phyloP scores from a whole-genome alignment of 768 basidiomycete genomes.

The Vishniacozyma victoriae region DNA sequence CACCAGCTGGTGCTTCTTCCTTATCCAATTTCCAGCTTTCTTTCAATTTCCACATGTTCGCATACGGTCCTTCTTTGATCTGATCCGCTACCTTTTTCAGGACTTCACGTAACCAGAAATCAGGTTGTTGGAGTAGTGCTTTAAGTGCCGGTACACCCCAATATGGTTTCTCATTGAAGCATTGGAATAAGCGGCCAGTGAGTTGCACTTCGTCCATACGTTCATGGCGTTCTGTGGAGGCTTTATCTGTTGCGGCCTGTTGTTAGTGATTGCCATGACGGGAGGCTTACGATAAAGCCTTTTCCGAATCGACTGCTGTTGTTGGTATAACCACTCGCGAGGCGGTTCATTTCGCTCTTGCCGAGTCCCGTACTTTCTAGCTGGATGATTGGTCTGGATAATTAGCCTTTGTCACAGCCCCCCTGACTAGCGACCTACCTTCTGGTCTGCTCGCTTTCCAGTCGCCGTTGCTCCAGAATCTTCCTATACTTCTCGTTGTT shows the following conservation, averaged over 20 bases:
- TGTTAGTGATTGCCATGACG: no score
- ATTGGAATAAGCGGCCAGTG: constrained; percentile 70
- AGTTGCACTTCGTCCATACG: constrained; percentile 85
- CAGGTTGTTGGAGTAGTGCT: constrained; percentile 26
- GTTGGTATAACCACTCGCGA: constrained; percentile 33
- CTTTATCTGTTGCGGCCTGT: no score
- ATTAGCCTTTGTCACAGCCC: neutral
- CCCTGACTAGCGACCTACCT: constrained; percentile 12
- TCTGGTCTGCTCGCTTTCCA: constrained; percentile 26
- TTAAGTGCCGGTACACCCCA: constrained; percentile 53
- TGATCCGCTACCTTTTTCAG: constrained; percentile 31
- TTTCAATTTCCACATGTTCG: constrained; percentile 31
- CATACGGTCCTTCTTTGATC: constrained; percentile 26
- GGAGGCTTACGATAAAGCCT: constrained; percentile 28
- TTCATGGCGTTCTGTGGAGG: constrained; percentile 65
- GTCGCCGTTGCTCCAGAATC: constrained; percentile 22
- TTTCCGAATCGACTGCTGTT: constrained; percentile 17
- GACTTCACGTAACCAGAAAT: constrained; percentile 31
- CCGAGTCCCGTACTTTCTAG: constrained; percentile 22
- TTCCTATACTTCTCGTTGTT: constrained; percentile 23
- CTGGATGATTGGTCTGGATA: constrained; percentile 22
- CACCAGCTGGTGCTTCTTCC: neutral
- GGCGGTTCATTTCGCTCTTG: constrained; percentile 29
- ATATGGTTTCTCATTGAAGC: constrained; percentile 70
- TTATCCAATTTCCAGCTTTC: constrained; percentile 10